Conservation (phyloP, 192 early-diverging fungal species). For the Entrophospora sp. region DNA sequence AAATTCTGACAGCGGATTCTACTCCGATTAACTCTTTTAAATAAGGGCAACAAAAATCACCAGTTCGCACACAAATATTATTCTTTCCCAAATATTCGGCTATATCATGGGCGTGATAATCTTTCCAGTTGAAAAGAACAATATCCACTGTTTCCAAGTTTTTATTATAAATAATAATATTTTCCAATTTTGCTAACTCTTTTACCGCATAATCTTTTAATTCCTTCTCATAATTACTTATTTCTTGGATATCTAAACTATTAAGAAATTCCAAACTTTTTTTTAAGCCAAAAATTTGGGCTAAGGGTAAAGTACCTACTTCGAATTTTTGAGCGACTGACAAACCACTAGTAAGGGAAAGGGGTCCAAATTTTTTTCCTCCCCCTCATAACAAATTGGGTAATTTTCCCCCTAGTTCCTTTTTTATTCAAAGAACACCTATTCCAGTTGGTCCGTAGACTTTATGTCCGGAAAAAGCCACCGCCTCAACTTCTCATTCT, state of each 20-base stretch:
- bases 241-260: conserved; percentile 1
- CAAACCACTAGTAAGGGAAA: background rate
- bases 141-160: background rate
- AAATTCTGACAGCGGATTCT: conserved; percentile 1
- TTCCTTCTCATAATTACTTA: conserved; percentile 7
- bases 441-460: conserved; percentile 13
- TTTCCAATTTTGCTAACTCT: conserved; percentile 14
- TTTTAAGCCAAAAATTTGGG: conserved; percentile 9
- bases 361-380: background rate
- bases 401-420: background rate
- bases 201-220: background rate
- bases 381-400: conserved; percentile 5
- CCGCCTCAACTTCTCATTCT: background rate
- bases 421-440: conserved; percentile 5
- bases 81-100: conserved; percentile 9
- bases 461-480: conserved; percentile 16
- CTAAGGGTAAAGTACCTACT: conserved; percentile 8
- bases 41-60: conserved; percentile 17
- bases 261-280: conserved; percentile 10
- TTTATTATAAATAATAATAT: conserved; percentile 13
- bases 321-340: conserved; percentile 1
- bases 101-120: conserved; percentile 7
- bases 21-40: conserved; percentile 13
- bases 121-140: conserved; percentile 8
- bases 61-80: conserved; percentile 12